Conservation (phyloP, 306 rosid species). For the Trichosanthes cucumerina region DNA sequence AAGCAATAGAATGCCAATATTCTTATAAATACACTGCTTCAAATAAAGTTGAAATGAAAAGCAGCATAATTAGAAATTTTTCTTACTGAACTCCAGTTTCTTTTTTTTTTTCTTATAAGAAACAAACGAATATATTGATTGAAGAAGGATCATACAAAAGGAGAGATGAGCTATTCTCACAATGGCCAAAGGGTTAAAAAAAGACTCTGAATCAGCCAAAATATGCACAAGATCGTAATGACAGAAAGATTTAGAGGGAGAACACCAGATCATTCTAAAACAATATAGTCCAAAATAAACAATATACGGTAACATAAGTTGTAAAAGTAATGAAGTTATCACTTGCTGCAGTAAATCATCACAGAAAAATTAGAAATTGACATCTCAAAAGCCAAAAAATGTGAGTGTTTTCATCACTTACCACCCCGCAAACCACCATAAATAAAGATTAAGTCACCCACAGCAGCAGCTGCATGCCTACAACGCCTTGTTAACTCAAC, state of each 20-base stretch:
- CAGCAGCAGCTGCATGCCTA: slow-evolving; percentile 96
- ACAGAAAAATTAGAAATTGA: background rate
- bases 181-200: background rate
- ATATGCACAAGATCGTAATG: background rate
- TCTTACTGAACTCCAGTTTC: background rate
- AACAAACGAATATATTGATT: background rate
- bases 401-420: slow-evolving; percentile 29
- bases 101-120: too few species aligned
- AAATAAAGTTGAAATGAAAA: background rate
- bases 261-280: background rate
- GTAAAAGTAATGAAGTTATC: background rate
- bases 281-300: background rate
- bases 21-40: background rate
- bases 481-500: slow-evolving; percentile 97
- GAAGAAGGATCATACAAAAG: background rate
- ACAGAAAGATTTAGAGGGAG: background rate
- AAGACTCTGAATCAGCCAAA: background rate
- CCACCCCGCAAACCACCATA: slow-evolving; percentile 99
- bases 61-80: background rate
- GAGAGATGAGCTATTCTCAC: background rate
- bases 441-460: slow-evolving; percentile 85
- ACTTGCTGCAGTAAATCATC: background rate
- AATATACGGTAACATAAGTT: background rate
- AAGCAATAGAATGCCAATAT: background rate
- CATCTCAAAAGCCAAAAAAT: background rate